Evolutionary conservation across 2,329 filamentous ascomycete species (phyloP).

Genomic region (Aspergillus quadricinctus): DNA sequence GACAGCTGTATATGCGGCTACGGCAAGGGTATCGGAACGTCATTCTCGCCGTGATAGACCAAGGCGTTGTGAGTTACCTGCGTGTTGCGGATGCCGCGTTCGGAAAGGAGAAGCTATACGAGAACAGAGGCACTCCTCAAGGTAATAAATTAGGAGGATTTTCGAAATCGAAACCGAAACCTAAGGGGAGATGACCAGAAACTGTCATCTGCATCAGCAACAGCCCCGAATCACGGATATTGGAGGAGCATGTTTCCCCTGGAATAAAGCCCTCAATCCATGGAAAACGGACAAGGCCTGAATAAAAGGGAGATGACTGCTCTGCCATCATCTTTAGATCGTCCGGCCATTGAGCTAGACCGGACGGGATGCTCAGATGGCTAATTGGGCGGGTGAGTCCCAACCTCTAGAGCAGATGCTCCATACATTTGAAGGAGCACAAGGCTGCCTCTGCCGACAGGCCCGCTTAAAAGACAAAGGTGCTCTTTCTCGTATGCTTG

Average conservation of each 20-base stretch:
- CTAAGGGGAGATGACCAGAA: constrained; percentile 28
- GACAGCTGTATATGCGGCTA: constrained; percentile 66
- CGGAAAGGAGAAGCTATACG: constrained; percentile 67
- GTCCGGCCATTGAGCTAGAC: constrained; percentile 33
- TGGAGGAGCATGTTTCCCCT: constrained; percentile 22
- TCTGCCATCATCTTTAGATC: constrained; percentile 50
- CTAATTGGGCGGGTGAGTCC: not conserved
- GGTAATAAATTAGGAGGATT: constrained; percentile 28
- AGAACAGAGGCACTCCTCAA: constrained; percentile 32
- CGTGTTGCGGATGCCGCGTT: constrained; percentile 77
- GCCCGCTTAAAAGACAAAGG: not conserved
- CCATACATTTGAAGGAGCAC: not conserved
- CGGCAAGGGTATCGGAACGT: constrained; percentile 83
- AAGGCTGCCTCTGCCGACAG: not conserved
- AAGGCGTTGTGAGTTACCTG: constrained; percentile 84
- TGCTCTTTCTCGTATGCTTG: not conserved
- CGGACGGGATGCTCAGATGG: constrained; percentile 38
- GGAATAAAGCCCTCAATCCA: constrained; percentile 24
- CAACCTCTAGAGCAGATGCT: not conserved
- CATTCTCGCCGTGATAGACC: constrained; percentile 81
- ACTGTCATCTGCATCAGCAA: not conserved
- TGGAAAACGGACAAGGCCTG: constrained; percentile 17
- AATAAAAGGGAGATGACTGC: constrained; percentile 23
- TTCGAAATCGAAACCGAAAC: constrained; percentile 23
- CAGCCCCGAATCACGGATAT: not conserved